phyloP scores from a whole-genome alignment of 192 early-diverging fungal genomes.

The Pilaira anomala region DNA sequence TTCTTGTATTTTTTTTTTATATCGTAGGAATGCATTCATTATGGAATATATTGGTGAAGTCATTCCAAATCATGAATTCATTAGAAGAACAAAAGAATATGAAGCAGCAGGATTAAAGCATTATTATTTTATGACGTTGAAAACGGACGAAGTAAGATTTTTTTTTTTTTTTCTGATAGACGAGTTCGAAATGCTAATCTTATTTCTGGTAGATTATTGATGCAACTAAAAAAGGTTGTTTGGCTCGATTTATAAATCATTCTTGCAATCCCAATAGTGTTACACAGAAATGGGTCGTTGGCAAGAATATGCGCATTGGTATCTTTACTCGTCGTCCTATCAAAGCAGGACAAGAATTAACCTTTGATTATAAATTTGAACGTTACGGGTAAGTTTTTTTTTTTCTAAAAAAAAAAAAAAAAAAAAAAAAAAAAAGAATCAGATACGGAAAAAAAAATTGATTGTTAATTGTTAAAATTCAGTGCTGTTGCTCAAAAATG shows the following conservation, averaged over 20 bases:
- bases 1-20: neutral
- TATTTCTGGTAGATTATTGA: constrained; percentile 75
- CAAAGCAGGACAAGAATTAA: constrained; percentile 80
- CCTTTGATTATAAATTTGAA: constrained; percentile 99
- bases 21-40: constrained; percentile 76
- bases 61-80: constrained; percentile 75
- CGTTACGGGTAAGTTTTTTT: constrained; percentile 68
- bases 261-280: constrained; percentile 94
- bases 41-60: constrained; percentile 99
- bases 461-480: neutral
- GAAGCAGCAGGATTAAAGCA: constrained; percentile 78
- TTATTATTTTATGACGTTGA: constrained; percentile 98
- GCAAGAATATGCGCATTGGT: constrained; percentile 83
- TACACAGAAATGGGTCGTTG: constrained; percentile 97
- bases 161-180: neutral
- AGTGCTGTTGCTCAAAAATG: constrained; percentile 88
- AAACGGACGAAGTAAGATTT: constrained; percentile 72
- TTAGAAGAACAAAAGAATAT: constrained; percentile 81
- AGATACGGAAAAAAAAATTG: neutral
- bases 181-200: neutral
- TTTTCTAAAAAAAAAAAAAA: neutral
- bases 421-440: no score
- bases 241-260: constrained; percentile 98
- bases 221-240: constrained; percentile 87
- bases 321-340: constrained; percentile 88